phyloP scores from a whole-genome alignment of 1,139 yeast genomes.

The Magnusiomyces magnusii region DNA sequence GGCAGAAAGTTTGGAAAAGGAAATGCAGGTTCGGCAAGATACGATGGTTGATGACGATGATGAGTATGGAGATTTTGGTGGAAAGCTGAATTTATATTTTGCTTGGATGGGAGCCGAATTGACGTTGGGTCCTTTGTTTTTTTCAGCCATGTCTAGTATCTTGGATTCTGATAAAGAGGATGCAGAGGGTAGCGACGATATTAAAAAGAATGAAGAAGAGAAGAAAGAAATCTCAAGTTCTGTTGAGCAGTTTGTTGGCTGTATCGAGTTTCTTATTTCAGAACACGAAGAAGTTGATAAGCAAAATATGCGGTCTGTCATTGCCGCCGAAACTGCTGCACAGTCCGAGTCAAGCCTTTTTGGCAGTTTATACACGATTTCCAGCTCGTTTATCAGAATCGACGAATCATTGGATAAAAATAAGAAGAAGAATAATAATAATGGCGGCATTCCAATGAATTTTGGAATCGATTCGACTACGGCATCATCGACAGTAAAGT shows the following conservation, averaged over 20 bases:
- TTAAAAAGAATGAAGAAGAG: background rate
- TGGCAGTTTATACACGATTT: background rate
- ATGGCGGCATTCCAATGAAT: too few relatives aligned
- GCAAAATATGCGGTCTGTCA: background rate
- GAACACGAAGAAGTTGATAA: constrained; percentile 1
- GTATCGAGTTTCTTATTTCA: constrained; percentile 4
- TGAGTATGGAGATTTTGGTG: background rate
- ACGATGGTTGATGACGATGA: background rate
- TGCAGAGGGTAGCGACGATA: background rate
- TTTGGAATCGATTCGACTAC: too few relatives aligned
- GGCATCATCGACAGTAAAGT: background rate
- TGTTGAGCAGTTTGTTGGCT: background rate
- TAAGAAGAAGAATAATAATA: too few relatives aligned
- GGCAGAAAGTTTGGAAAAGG: background rate
- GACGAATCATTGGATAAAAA: background rate
- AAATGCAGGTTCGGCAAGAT: background rate
- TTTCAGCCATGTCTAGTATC: background rate
- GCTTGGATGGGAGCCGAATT: constrained; percentile 1
- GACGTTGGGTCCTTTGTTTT: background rate
- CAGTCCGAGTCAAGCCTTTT: too few relatives aligned
- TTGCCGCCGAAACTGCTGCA: background rate
- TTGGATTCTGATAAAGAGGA: background rate
- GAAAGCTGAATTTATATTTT: background rate
- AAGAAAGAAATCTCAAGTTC: background rate
- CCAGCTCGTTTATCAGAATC: background rate